phyloP scores from a whole-genome alignment of 305 asterid genomes.

The Fraxinus velutina region DNA sequence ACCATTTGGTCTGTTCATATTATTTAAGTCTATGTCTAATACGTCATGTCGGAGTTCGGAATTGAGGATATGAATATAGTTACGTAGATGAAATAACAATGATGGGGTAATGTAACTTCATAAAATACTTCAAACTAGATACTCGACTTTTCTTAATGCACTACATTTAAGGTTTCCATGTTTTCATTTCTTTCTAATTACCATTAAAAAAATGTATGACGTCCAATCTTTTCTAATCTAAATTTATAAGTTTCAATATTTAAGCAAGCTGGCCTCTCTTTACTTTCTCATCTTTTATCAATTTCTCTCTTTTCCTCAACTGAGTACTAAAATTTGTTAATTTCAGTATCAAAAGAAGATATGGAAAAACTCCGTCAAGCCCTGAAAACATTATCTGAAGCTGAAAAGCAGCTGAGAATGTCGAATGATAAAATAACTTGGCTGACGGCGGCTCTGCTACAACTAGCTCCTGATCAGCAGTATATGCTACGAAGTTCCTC shows the following conservation, averaged over 20 bases:
- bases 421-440: constrained; percentile 86
- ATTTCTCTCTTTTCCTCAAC: not conserved
- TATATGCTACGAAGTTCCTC: constrained; percentile 71
- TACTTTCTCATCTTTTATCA: not conserved
- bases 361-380: constrained; percentile 96
- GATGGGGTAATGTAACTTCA: not conserved
- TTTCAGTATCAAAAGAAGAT: constrained; percentile 77
- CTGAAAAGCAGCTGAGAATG: constrained; percentile 94
- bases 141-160: not conserved
- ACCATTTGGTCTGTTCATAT: constrained; percentile 14
- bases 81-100: not conserved
- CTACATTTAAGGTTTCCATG: not conserved
- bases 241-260: not conserved
- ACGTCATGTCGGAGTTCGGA: not conserved
- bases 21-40: not conserved
- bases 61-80: not conserved
- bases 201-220: not conserved
- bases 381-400: constrained; percentile 84
- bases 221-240: not conserved
- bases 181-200: not conserved
- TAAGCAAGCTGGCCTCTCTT: not conserved
- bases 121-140: not conserved
- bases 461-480: constrained; percentile 96
- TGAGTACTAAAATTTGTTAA: not conserved
- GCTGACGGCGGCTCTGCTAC: constrained; percentile 97